Conservation (phyloP, 306 rosid genomes). For the Luffa acutangula region DNA sequence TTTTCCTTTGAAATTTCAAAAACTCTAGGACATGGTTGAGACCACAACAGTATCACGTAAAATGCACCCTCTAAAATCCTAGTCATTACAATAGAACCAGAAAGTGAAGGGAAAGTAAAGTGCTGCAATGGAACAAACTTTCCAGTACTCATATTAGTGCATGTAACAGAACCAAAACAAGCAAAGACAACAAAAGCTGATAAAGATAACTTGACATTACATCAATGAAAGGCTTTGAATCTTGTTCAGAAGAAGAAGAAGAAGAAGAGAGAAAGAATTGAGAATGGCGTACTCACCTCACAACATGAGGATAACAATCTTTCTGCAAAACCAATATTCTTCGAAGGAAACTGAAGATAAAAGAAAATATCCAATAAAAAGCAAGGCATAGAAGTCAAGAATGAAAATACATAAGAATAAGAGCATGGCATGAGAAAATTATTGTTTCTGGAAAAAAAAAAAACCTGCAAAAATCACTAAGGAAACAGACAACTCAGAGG, state of each 20-base stretch:
- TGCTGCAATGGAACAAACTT: not conserved
- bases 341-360: slow-evolving; percentile 42
- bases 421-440: not conserved
- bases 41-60: not conserved
- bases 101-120: not conserved
- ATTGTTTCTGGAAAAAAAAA: not conserved
- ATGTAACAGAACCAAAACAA: not conserved
- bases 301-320: slow-evolving; percentile 65
- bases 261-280: not conserved
- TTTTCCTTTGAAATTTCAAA: not conserved
- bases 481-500: not conserved
- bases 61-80: not conserved
- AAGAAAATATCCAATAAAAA: not conserved
- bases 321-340: slow-evolving; percentile 58
- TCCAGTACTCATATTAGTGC: not conserved
- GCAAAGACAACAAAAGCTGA: not conserved
- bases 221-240: not conserved
- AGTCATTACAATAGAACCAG: not conserved
- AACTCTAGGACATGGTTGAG: not conserved
- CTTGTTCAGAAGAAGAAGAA: not conserved
- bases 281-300: slow-evolving; percentile 44
- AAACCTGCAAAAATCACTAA: not conserved
- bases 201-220: not conserved
- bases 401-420: not conserved
- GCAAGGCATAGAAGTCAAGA: not conserved